These are phyloP conservation scores for Gremmenia infestans DNA, from an alignment of 2,329 filamentous ascomycete genomes.

Conservation along the genomic window DNA sequence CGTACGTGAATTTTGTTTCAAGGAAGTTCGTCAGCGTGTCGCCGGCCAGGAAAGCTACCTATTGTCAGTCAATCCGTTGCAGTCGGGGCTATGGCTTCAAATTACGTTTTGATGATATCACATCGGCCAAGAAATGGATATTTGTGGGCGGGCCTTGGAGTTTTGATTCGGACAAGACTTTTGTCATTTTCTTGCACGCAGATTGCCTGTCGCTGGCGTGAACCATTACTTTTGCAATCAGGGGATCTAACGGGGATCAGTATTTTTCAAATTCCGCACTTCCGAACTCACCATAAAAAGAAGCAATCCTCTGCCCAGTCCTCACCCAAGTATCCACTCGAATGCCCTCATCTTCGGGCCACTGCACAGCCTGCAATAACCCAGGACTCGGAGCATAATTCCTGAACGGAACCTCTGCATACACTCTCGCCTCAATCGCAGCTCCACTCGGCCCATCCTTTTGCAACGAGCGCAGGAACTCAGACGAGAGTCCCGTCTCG, in stretches of 20 bases:
- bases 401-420: constrained; percentile 61
- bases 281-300: constrained; percentile 52
- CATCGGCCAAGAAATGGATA: constrained; percentile 46
- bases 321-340: constrained; percentile 68
- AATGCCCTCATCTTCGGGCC: constrained; percentile 25
- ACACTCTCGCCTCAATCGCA: constrained; percentile 68
- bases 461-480: constrained; percentile 26
- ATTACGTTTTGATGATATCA: constrained; percentile 37
- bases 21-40: constrained; percentile 36
- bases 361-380: constrained; percentile 33
- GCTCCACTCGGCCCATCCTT: constrained; percentile 49
- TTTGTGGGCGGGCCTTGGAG: constrained; percentile 54
- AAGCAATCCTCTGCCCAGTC: constrained; percentile 64
- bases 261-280: not conserved
- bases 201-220: constrained; percentile 55
- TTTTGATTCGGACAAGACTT: constrained; percentile 48
- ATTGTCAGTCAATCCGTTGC: not conserved
- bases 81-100: too few relatives aligned
- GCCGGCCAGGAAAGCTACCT: constrained; percentile 22
- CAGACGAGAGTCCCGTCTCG: constrained; percentile 35
- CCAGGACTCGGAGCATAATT: constrained; percentile 58
- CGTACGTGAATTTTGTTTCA: constrained; percentile 29
- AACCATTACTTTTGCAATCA: constrained; percentile 67
- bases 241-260: constrained; percentile 43
- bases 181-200: constrained; percentile 60